Conservation (phyloP, 2,329 filamentous ascomycete genomes). For the Apiospora pterosperma region DNA sequence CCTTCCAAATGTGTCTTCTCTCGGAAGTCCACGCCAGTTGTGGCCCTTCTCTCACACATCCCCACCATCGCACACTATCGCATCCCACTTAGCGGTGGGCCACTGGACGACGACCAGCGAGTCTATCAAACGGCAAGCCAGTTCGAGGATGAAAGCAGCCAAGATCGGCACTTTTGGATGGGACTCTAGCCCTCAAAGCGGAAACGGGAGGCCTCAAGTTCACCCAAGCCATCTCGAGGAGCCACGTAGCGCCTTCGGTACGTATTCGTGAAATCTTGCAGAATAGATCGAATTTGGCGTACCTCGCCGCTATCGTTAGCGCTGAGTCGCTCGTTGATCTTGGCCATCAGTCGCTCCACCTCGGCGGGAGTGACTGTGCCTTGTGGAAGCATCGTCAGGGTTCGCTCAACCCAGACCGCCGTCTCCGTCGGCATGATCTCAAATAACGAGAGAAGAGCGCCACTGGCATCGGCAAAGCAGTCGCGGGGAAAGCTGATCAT, state of each 20-base stretch:
- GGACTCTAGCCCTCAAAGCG: conserved; percentile 61
- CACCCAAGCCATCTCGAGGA: conserved; percentile 85
- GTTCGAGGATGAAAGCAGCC: neutral
- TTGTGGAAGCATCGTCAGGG: conserved; percentile 76
- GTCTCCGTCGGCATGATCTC: conserved; percentile 80
- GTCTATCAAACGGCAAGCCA: neutral
- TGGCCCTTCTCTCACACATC: neutral
- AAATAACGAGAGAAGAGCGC: conserved; percentile 86
- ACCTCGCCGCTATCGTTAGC: conserved; percentile 58
- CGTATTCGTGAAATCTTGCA: conserved; percentile 95
- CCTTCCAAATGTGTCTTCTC: neutral
- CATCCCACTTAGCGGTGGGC: neutral
- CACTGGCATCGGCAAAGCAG: conserved; percentile 91
- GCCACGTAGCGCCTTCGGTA: conserved; percentile 93
- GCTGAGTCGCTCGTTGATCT: conserved; percentile 74
- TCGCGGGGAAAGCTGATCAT: conserved; percentile 98
- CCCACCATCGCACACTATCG: neutral
- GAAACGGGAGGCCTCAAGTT: conserved; percentile 83
- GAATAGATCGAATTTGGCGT: conserved; percentile 75
- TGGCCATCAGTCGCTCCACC: conserved; percentile 73
- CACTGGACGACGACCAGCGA: neutral
- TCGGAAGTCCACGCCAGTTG: neutral
- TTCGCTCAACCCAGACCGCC: conserved; percentile 76
- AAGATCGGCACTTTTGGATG: neutral
- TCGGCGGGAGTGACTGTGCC: conserved; percentile 80